A percentile compares a stretch with the other conserved stretches of the same genome.
These are phyloP conservation scores for Rusavskia elegans DNA, from an alignment of 495 filamentous ascomycete species.

Conservation along the genomic window DNA sequence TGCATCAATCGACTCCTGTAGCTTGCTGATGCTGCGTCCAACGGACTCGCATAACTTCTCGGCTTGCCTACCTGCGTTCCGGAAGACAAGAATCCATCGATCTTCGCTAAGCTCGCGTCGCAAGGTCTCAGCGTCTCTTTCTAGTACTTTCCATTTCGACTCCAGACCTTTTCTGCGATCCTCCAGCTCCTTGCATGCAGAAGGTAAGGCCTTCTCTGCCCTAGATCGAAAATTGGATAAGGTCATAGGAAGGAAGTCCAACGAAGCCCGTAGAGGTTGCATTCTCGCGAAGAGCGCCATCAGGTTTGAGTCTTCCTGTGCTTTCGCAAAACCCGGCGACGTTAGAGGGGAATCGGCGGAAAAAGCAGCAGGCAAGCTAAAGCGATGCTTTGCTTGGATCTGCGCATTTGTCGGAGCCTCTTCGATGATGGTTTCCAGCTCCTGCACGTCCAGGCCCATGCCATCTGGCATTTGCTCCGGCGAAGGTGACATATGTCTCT, in stretches of 20 bases:
- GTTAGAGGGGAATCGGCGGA: slow-evolving; percentile 38
- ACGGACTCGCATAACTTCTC: slow-evolving; percentile 91
- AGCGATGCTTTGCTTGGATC: slow-evolving; percentile 40
- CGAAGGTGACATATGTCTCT: slow-evolving; percentile 49
- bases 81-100: slow-evolving; percentile 86
- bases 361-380: slow-evolving; percentile 46
- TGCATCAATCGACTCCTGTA: slow-evolving; percentile 64
- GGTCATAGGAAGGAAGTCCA: slow-evolving; percentile 96
- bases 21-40: slow-evolving; percentile 63
- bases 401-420: slow-evolving; percentile 50
- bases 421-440: slow-evolving; percentile 87
- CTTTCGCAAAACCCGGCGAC: slow-evolving; percentile 38
- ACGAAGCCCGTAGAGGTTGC: slow-evolving; percentile 80
- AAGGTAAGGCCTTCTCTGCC: slow-evolving; percentile 64
- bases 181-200: slow-evolving; percentile 77
- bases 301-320: slow-evolving; percentile 61
- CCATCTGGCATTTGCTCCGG: slow-evolving; percentile 15
- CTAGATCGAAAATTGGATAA: slow-evolving; percentile 68
- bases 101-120: slow-evolving; percentile 85
- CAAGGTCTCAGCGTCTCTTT: slow-evolving; percentile 73
- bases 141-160: slow-evolving; percentile 62
- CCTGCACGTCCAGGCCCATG: slow-evolving; percentile 64
- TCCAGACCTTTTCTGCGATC: slow-evolving; percentile 54
- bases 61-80: slow-evolving; percentile 81
- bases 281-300: slow-evolving; percentile 83